phyloP scores from a whole-genome alignment of 2,329 filamentous ascomycete species.

The Didymella exigua region DNA sequence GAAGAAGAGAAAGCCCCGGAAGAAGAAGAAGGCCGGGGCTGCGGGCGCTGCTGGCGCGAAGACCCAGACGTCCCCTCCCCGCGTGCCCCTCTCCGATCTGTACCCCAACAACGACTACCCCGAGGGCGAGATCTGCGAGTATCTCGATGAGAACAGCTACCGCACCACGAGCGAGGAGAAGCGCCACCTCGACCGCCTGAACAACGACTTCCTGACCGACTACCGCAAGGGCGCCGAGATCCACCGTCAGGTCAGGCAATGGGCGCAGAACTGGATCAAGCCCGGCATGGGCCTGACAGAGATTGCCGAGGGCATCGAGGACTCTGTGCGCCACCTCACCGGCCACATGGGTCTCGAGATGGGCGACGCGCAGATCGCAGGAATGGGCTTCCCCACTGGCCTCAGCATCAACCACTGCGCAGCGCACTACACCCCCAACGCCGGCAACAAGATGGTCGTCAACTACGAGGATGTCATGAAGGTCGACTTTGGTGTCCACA shows the following conservation, averaged over 20 bases:
- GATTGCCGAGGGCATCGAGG: conserved; percentile 86
- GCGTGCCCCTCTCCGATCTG: conserved; percentile 73
- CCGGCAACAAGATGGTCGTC: conserved; percentile 77
- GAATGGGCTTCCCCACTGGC: conserved; percentile 86
- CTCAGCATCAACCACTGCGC: conserved; percentile 84
- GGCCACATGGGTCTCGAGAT: conserved; percentile 78
- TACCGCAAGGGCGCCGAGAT: conserved; percentile 86
- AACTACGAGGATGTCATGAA: conserved; percentile 73
- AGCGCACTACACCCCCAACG: conserved; percentile 86
- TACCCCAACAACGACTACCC: conserved; percentile 77
- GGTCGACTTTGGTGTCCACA: conserved; percentile 73
- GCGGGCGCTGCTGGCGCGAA: conserved; percentile 60
- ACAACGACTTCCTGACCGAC: conserved; percentile 78
- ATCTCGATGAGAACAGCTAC: conserved; percentile 75
- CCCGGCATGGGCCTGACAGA: conserved; percentile 80
- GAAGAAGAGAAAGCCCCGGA: conserved; percentile 81
- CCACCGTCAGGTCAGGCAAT: conserved; percentile 86
- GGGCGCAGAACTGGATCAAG: conserved; percentile 79
- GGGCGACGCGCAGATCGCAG: conserved; percentile 77
- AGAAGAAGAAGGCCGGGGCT: conserved; percentile 64
- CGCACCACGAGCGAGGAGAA: conserved; percentile 86
- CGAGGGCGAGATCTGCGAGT: conserved; percentile 78
- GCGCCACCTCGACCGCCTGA: conserved; percentile 78
- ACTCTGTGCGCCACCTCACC: conserved; percentile 76
- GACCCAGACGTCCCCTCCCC: conserved; percentile 76